phyloP scores from a whole-genome alignment of 1,284 basidiomycete genomes.

The Schizophyllum commune region DNA sequence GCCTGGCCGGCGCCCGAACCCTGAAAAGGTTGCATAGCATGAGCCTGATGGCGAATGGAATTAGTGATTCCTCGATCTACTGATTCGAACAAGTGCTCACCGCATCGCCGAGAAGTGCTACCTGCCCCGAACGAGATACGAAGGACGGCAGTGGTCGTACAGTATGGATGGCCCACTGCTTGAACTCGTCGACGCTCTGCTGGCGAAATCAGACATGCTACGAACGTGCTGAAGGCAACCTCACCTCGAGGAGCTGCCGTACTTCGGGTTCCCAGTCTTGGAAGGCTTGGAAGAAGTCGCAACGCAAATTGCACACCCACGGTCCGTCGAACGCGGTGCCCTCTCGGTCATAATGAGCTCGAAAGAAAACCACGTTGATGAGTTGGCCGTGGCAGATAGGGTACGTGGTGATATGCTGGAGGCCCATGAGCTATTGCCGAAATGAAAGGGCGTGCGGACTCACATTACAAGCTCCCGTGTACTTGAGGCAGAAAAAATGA shows the following conservation, averaged over 20 bases:
- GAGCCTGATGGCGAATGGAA: conserved; percentile 27
- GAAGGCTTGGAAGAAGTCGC: conserved; percentile 15
- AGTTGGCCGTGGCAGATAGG: conserved; percentile 36
- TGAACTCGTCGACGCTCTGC: conserved; percentile 34
- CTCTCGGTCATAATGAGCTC: conserved; percentile 30
- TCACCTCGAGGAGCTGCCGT: conserved; percentile 34
- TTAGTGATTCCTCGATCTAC: background rate
- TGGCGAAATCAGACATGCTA: background rate
- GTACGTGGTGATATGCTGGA: conserved; percentile 40
- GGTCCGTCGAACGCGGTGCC: conserved; percentile 32
- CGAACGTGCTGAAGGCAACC: conserved; percentile 5
- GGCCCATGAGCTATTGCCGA: conserved; percentile 1
- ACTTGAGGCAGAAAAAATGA: conserved; percentile 19
- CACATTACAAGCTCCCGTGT: conserved; percentile 35
- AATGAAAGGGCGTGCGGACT: conserved; percentile 13
- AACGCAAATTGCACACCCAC: conserved; percentile 28
- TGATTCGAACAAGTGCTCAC: conserved; percentile 19
- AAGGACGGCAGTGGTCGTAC: conserved; percentile 30
- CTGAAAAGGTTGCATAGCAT: conserved; percentile 43
- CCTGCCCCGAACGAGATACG: conserved; percentile 23
- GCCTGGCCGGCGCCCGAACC: conserved; percentile 48
- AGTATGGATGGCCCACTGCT: conserved; percentile 37
- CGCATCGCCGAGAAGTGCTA: conserved; percentile 36
- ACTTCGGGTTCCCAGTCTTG: conserved; percentile 42
- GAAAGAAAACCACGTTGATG: conserved; percentile 43